These are phyloP conservation scores for Boletus reticulatus DNA, from an alignment of 768 basidiomycete genomes.

Conservation along the genomic window DNA sequence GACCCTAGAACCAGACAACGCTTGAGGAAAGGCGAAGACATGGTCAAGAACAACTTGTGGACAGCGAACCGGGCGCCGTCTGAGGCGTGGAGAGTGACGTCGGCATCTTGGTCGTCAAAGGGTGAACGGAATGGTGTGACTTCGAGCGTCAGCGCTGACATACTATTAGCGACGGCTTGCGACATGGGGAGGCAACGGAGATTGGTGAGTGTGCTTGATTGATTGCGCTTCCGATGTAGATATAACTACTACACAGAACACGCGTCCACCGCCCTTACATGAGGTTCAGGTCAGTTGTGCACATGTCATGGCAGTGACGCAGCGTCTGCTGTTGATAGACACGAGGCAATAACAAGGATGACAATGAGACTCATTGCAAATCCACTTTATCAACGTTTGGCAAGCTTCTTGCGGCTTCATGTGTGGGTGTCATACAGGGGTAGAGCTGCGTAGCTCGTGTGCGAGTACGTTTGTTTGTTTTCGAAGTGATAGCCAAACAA, in stretches of 20 bases:
- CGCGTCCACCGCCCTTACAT: constrained; percentile 17
- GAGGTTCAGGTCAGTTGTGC: constrained; percentile 30
- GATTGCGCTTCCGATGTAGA: constrained; percentile 22
- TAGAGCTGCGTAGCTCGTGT: neutral
- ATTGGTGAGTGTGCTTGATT: constrained; percentile 13
- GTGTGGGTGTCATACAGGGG: constrained; percentile 3
- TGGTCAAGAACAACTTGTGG: constrained; percentile 40
- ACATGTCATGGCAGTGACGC: constrained; percentile 23
- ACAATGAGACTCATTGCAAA: neutral
- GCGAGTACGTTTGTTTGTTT: constrained; percentile 20
- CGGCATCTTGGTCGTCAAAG: constrained; percentile 40
- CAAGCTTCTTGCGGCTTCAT: constrained; percentile 21
- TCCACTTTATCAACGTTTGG: constrained; percentile 1
- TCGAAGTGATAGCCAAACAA: constrained; percentile 2
- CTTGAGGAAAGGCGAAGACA: constrained; percentile 41
- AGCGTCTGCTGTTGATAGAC: constrained; percentile 20
- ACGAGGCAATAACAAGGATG: constrained; percentile 20
- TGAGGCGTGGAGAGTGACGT: constrained; percentile 41
- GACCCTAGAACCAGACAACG: constrained; percentile 26
- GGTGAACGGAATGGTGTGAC: constrained; percentile 28
- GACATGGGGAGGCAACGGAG: constrained; percentile 25
- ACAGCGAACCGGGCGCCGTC: constrained; percentile 45
- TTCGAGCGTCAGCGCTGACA: constrained; percentile 30
- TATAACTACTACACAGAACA: constrained; percentile 22
- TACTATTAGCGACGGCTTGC: constrained; percentile 20